These are phyloP conservation scores for Alternaria infectoria DNA, from an alignment of 2,329 filamentous ascomycete species.

Conservation along the genomic window DNA sequence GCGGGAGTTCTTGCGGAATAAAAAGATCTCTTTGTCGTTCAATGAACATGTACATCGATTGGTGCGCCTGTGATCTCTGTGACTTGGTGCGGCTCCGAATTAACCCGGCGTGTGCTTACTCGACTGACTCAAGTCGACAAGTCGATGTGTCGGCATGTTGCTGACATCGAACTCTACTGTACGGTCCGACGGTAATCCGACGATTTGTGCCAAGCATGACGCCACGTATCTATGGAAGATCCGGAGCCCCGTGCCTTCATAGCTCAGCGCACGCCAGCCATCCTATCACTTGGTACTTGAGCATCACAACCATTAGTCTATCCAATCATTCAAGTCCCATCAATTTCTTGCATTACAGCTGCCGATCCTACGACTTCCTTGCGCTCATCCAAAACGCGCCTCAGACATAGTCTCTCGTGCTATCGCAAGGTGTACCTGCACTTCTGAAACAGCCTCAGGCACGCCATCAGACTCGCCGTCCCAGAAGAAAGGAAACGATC, in stretches of 20 bases:
- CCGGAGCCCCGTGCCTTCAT: neutral
- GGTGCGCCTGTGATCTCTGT: neutral
- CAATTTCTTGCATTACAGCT: neutral
- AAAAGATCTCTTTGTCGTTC: constrained; percentile 4
- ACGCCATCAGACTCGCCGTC: constrained; percentile 1
- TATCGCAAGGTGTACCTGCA: constrained; percentile 3
- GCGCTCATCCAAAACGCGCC: neutral
- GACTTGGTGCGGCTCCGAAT: neutral
- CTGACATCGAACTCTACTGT: neutral
- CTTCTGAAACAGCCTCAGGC: constrained; percentile 8
- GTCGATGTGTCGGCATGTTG: neutral
- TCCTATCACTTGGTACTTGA: neutral
- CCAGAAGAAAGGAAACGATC: neutral
- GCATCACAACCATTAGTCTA: neutral
- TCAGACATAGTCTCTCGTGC: constrained; percentile 1
- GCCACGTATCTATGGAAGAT: neutral
- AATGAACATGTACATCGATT: neutral
- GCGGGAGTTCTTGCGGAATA: constrained; percentile 5
- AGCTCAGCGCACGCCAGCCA: neutral
- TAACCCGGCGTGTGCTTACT: neutral
- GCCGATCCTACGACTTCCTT: neutral
- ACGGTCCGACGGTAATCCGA: neutral
- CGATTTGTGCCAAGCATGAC: neutral
- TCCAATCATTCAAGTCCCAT: neutral
- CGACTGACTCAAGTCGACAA: neutral